Evolutionary conservation across 1,284 basidiomycete genomes (phyloP), one percentile per base, ranked within the genome.

Genomic region (Irpex sp.): DNA sequence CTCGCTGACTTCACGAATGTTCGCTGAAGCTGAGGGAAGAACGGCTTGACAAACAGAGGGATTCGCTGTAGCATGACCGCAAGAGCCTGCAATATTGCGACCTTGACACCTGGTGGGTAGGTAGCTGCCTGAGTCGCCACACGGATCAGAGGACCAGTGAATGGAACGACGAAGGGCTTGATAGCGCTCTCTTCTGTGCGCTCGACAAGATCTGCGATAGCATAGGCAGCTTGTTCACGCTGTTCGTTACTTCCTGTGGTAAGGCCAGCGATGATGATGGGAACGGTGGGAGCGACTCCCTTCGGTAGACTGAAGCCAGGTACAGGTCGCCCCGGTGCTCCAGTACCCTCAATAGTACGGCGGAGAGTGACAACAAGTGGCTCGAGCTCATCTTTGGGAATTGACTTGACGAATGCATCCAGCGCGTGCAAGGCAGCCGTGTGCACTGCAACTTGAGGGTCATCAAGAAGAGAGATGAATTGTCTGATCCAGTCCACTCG

Each of bases 21-120:
- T 48, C 97, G 86, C 74, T 98, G 97, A 44, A 99, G 80, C 74
- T 99, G 97, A 1, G 97, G 97, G 83, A 98, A 98, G 89, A 99
- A 99, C 0, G 97, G 96, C 74, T 95, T 95, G 67, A 98, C 94
- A 68, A 97, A 93, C 19, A 84, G 81, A 0, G 97, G 96, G 19
- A 98, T 93, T 59, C 85, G 83, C 68, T 89, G 85, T 38, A 97
- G 81, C 83, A 97, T 92, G 8, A 88, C 86, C 0, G 88, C 87
- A 48, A 97, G 83, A 1, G 95, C 92, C 40, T 84, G 85, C 31
- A 97, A 82, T 65, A 97, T 96, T 8, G 90, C 94, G 9, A 87
- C 88, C 79, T 97, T 97, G 76, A 97, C 94, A 31, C 89, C 92
- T 0, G 95, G 92, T 5, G 96, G 94, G 73, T 94, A 93, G 0